These are phyloP conservation scores for Salix exigua DNA, from an alignment of 345 rosid species.

Conservation along the genomic window DNA sequence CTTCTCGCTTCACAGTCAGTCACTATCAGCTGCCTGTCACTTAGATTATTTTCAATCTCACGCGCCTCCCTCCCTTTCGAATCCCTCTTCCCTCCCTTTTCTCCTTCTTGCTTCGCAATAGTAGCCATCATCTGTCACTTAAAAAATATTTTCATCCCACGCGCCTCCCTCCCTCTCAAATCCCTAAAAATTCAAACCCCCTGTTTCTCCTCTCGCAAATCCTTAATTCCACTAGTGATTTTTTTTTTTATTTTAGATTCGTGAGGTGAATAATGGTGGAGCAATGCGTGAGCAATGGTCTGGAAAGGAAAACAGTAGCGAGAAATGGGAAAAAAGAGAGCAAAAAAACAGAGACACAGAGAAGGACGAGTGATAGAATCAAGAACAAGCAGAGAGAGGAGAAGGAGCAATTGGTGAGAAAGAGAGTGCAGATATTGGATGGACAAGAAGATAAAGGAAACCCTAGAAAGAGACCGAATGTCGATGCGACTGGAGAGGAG, in stretches of 20 bases:
- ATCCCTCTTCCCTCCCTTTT: not conserved
- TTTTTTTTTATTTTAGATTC: no score
- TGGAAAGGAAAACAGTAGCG: not conserved
- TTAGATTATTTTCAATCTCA: not conserved
- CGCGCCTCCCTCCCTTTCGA: not conserved
- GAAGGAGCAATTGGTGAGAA: conserved; percentile 43
- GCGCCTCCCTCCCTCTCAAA: not conserved
- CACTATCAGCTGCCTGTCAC: not conserved
- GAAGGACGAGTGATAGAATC: conserved; percentile 45
- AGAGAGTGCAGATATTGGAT: conserved; percentile 39
- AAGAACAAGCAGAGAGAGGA: conserved; percentile 34
- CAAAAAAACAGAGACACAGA: not conserved
- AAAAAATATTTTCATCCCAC: not conserved
- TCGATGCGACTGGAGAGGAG: not conserved
- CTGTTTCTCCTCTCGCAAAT: not conserved
- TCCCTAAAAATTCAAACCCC: not conserved
- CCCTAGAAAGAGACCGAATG: conserved; percentile 13
- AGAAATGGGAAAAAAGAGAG: not conserved
- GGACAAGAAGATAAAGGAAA: conserved; percentile 10
- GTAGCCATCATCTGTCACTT: not conserved
- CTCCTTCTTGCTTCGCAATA: no score
- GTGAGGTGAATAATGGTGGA: not conserved
- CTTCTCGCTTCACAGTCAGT: no score
- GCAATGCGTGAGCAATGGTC: not conserved
- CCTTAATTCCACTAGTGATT: not conserved